Evolutionary conservation across 495 filamentous ascomycete genomes (phyloP), one percentile per base, ranked within the genome.

Genomic region (Podospora didyma): DNA sequence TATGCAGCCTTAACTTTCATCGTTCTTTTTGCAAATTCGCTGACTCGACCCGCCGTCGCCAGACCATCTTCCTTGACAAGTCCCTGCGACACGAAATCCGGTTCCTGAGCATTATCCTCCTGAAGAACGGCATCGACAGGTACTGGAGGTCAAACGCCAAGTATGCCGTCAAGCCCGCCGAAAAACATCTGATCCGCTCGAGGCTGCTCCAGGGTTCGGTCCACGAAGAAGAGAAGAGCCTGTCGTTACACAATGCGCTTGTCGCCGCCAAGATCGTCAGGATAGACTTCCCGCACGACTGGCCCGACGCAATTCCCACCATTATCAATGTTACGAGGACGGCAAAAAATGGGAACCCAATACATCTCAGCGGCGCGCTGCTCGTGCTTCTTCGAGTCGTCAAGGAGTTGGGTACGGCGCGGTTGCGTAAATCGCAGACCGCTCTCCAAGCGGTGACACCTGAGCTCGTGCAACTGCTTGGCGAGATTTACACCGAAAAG

Each of bases 81-180:
- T 80, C 80, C 5, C 74, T 92, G 1, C 89, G 90, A 11, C 63
- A 78, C 14, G 86, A 92, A 61, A 79, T 90, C 42, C 87, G 94
- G 49, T 89, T 94, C 67, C 81, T 96, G n/a, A 85, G 91, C 17
- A 85, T 96, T 49, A 97, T 96, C 57, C 89, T 95, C 65, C 75
- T 98, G 52, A 97, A 97, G 68, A 96, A 97, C 69, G 94, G 90
- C 23, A 89, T 96, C 64, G 93, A 97, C 63, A 91, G 88, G 68
- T 90, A 89, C 69, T 98, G 94, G 94, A 82, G 94, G 82, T 85
- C 62, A 41, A 85, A 82, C 3, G 80, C 87, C 16, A 76, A 68
- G 59, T 86, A 86, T 69, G 82, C 87, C 26, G 88, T 97, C 41
- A 76, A 70, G 9, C 85, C 88, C 57, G 81, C 86, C 10, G 86